These are phyloP conservation scores for Pythium dissimile DNA, from an alignment of 352 stramenopile species.

Conservation along the genomic window DNA sequence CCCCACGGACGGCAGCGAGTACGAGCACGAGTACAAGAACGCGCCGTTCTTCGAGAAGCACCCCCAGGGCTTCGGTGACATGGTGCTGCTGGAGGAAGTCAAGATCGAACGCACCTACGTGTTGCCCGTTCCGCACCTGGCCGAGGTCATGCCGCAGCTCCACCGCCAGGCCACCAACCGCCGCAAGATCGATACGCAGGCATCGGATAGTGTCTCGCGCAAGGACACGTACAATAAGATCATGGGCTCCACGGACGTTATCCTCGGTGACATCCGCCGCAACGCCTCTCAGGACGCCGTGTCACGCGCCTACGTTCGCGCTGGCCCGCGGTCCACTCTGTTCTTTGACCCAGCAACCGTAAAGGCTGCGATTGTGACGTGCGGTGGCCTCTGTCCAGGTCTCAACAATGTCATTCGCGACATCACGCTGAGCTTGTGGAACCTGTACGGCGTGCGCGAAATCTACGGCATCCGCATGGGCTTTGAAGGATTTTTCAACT, in stretches of 20 bases:
- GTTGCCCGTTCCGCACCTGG: slow-evolving; percentile 69
- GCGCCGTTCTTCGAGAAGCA: slow-evolving; percentile 78
- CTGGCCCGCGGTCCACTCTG: slow-evolving; percentile 60
- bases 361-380: slow-evolving; percentile 91
- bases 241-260: slow-evolving; percentile 79
- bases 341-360: slow-evolving; percentile 78
- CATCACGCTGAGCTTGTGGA: slow-evolving; percentile 92
- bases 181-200: slow-evolving; percentile 78
- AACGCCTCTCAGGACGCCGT: slow-evolving; percentile 60
- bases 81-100: slow-evolving; percentile 68
- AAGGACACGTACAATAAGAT: slow-evolving; percentile 88
- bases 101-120: slow-evolving; percentile 63
- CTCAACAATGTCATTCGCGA: slow-evolving; percentile 99
- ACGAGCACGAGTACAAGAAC: slow-evolving; percentile 47
- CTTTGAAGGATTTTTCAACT: slow-evolving; percentile 82
- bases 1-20: slow-evolving; percentile 28
- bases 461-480: slow-evolving; percentile 85
- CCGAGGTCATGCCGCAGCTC: slow-evolving; percentile 60
- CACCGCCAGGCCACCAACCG: slow-evolving; percentile 55
- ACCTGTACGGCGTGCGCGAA: slow-evolving; percentile 80
- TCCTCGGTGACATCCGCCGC: slow-evolving; percentile 78
- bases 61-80: slow-evolving; percentile 78
- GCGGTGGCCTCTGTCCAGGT: slow-evolving; percentile 93
- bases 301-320: slow-evolving; percentile 76
- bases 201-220: slow-evolving; percentile 47